These are phyloP conservation scores for Boletellus ananiceps DNA, from an alignment of 768 basidiomycete genomes.

Conservation along the genomic window DNA sequence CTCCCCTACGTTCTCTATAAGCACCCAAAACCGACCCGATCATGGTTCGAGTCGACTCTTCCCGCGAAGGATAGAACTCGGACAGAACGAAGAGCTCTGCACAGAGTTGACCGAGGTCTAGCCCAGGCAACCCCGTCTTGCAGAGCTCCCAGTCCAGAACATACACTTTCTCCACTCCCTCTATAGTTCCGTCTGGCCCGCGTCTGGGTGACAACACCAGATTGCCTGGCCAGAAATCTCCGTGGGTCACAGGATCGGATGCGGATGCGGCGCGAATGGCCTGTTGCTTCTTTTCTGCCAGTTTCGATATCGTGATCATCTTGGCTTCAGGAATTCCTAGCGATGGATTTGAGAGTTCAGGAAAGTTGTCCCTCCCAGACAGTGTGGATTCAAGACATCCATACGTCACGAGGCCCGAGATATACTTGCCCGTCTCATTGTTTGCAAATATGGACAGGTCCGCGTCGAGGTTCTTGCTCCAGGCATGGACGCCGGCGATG, in stretches of 20 bases:
- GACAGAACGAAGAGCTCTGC: constrained; percentile 53
- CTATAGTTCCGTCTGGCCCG: constrained; percentile 21
- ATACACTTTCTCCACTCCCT: constrained; percentile 37
- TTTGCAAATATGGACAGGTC: constrained; percentile 37
- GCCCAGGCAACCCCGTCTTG: constrained; percentile 51
- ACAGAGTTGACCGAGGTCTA: constrained; percentile 62
- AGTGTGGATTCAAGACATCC: constrained; percentile 41
- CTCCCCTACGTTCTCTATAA: constrained; percentile 34
- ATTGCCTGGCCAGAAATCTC: constrained; percentile 76
- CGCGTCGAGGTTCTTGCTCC: constrained; percentile 33
- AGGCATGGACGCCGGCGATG: constrained; percentile 47
- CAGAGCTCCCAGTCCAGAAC: constrained; percentile 66
- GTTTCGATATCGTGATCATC: constrained; percentile 31
- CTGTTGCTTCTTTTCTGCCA: constrained; percentile 29
- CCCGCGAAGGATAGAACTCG: constrained; percentile 42
- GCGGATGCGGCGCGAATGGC: constrained; percentile 29
- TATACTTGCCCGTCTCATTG: constrained; percentile 37
- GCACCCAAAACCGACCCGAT: constrained; percentile 42
- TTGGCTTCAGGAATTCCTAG: constrained; percentile 36
- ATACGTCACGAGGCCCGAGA: constrained; percentile 42
- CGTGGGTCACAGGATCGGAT: constrained; percentile 35
- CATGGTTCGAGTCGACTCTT: constrained; percentile 33
- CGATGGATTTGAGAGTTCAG: constrained; percentile 39
- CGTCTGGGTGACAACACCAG: constrained; percentile 42
- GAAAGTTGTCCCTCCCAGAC: constrained; percentile 26